Conservation (phyloP, 2,329 filamentous ascomycete genomes). For the Phoma sp. region DNA sequence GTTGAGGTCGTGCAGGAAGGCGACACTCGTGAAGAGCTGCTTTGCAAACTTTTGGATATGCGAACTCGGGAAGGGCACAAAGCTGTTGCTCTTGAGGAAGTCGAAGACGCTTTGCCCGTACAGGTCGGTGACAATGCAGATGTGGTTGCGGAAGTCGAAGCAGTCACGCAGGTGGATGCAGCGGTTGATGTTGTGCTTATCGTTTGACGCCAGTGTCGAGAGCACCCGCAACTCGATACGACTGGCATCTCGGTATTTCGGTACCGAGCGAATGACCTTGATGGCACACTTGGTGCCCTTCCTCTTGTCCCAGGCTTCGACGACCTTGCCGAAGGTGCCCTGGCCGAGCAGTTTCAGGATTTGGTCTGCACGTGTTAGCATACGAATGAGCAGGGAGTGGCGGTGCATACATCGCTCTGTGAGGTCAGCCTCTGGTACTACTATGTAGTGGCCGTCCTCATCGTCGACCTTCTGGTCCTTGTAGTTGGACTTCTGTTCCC, state of each 20-base stretch:
- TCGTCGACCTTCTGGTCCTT: constrained; percentile 83
- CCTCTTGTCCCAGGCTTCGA: constrained; percentile 84
- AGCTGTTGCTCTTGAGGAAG: constrained; percentile 93
- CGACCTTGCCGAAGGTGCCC: constrained; percentile 97
- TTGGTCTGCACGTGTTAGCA: constrained; percentile 67
- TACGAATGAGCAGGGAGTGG: background rate
- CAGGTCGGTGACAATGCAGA: constrained; percentile 81
- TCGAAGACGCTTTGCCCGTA: constrained; percentile 98
- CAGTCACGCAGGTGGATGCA: constrained; percentile 97
- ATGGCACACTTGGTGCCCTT: constrained; percentile 86
- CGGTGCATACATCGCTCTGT: constrained; percentile 81
- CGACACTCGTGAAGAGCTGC: constrained; percentile 96
- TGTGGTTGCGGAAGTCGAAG: constrained; percentile 96
- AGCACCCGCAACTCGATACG: constrained; percentile 93
- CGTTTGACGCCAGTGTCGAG: constrained; percentile 89
- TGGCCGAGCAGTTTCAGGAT: constrained; percentile 91
- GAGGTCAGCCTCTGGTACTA: constrained; percentile 83
- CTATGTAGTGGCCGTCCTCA: constrained; percentile 96
- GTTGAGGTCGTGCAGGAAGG: constrained; percentile 95
- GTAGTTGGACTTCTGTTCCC: constrained; percentile 53
- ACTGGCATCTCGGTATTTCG: constrained; percentile 96
- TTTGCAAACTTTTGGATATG: constrained; percentile 97
- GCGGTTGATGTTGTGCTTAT: constrained; percentile 88
- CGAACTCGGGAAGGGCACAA: constrained; percentile 96
- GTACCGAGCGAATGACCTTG: constrained; percentile 97